Evolutionary conservation across 495 filamentous ascomycete species (phyloP).

Genomic region (Thermothielavioides terrestris): DNA sequence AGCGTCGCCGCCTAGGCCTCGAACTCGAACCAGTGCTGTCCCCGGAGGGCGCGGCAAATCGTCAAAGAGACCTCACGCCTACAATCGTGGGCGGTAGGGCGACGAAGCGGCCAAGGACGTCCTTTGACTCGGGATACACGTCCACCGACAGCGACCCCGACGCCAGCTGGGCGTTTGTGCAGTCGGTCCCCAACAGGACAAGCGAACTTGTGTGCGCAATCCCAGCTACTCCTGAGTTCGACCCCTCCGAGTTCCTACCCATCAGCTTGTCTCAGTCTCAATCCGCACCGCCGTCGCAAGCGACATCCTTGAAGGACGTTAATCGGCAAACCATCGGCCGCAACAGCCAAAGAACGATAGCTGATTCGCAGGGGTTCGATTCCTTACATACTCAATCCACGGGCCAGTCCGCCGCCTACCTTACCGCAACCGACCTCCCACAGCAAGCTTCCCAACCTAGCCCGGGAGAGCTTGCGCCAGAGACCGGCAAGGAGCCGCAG

Average conservation of each 20-base stretch:
- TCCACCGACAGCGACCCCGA: not conserved
- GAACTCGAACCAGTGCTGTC: not conserved
- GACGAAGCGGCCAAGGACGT: not conserved
- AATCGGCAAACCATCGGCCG: not conserved
- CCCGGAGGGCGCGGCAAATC: constrained; percentile 5
- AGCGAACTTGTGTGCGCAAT: constrained; percentile 13
- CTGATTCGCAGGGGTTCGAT: constrained; percentile 24
- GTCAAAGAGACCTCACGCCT: not conserved
- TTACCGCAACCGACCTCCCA: not conserved
- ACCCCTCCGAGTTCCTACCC: constrained; percentile 11
- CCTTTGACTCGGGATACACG: constrained; percentile 7
- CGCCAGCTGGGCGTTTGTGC: not conserved
- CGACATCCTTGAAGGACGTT: not conserved
- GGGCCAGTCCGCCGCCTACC: not conserved
- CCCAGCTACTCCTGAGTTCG: constrained; percentile 5
- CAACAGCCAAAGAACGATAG: constrained; percentile 20
- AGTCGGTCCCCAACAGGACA: not conserved
- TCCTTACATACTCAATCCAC: constrained; percentile 8
- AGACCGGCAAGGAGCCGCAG: not conserved
- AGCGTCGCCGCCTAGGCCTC: constrained; percentile 3
- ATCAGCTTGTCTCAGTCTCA: constrained; percentile 12
- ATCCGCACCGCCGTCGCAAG: constrained; percentile 5
- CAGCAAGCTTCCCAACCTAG: not conserved
- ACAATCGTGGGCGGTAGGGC: not conserved
- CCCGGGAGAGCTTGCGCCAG: not conserved